Evolutionary conservation across 176 grass and related monocot genomes (phyloP), one percentile per base, ranked within the genome.

Genomic region (Triticum turgidum): DNA sequence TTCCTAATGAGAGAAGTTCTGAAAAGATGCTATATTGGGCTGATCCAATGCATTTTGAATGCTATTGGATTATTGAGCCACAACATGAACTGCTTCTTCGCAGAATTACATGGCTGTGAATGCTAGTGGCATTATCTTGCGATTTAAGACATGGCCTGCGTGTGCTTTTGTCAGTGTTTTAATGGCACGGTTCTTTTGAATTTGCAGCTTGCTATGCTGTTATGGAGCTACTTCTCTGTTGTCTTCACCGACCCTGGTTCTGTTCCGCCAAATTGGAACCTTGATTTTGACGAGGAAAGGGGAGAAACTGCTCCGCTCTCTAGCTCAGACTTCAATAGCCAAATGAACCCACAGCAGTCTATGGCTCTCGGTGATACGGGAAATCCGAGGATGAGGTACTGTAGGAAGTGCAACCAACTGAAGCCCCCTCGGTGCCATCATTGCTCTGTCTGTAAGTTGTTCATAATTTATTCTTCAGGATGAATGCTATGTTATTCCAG

Each of bases 381-480:
- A 39, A 92, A 83, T 83, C 91, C 91, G 32, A 92, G 69, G 77
- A 77, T 92, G 73, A 92, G 96, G 62, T 98, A 94, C 47, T 98
- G 96, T 89, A 78, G 96, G 75, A 98, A 98, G 73, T 98, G 96
- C 84, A 94, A 94, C 79, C 96, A 95, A 9, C 79, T 95, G 69
- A 98, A 98, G 81, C 96, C 96, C 11, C 93, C 96, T 64, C 96
- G 96, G 11, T 98, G 96, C 67, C 96, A 98, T 87, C 96, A 98
- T 86, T 98, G 96, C 81, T 98, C 96, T 89, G 96, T 98, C 82
- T 98, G 96, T 98, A 87, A 95, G 96, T 74, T 66, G 96, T 74
- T 66, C 59, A 52, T 56, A 2, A 3, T 54, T 61, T 11, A 45
- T 38, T 84, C 14, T 69, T 67, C 15, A 61, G 33, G 34, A 39